These are phyloP conservation scores for Daedaleopsis sinensis DNA, from an alignment of 768 basidiomycete genomes.

Conservation along the genomic window DNA sequence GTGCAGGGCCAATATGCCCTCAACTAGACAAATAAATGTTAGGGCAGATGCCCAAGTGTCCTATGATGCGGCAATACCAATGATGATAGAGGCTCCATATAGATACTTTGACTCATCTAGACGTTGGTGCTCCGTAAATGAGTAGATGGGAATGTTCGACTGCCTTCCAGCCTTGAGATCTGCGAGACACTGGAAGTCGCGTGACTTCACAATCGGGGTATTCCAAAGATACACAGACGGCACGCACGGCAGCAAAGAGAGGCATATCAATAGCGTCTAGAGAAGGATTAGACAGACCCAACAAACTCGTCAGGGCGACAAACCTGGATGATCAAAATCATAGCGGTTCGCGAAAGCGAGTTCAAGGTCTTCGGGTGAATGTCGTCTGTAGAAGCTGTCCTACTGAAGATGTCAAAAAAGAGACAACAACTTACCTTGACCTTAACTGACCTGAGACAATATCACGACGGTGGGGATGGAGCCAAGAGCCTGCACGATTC, in stretches of 20 bases:
- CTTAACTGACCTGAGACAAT: slow-evolving; percentile 71
- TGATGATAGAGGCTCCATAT: slow-evolving; percentile 92
- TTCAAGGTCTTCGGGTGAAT: slow-evolving; percentile 75
- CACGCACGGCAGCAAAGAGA: slow-evolving; percentile 76
- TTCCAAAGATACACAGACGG: slow-evolving; percentile 2
- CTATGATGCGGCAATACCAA: slow-evolving; percentile 48
- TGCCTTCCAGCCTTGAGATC: slow-evolving; percentile 86
- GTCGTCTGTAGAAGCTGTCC: slow-evolving; percentile 94
- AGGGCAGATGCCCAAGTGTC: background rate
- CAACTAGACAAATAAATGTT: slow-evolving; percentile 48
- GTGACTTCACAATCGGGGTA: background rate
- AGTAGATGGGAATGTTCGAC: slow-evolving; percentile 92
- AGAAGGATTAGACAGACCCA: background rate
- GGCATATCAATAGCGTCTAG: slow-evolving; percentile 85
- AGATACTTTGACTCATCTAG: slow-evolving; percentile 80
- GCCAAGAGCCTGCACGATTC: slow-evolving; percentile 80
- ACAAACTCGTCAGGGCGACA: background rate
- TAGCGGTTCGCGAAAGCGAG: slow-evolving; percentile 81
- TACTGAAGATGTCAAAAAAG: slow-evolving; percentile 32
- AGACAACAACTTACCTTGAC: background rate
- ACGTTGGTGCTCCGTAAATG: slow-evolving; percentile 89
- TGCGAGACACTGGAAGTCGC: slow-evolving; percentile 65
- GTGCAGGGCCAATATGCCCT: slow-evolving; percentile 90
- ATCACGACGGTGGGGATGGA: slow-evolving; percentile 89
- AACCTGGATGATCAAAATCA: slow-evolving; percentile 85